Evolutionary conservation across 2,329 filamentous ascomycete genomes (phyloP), one percentile per base, ranked within the genome.

Genomic region (Venturia effusa): DNA sequence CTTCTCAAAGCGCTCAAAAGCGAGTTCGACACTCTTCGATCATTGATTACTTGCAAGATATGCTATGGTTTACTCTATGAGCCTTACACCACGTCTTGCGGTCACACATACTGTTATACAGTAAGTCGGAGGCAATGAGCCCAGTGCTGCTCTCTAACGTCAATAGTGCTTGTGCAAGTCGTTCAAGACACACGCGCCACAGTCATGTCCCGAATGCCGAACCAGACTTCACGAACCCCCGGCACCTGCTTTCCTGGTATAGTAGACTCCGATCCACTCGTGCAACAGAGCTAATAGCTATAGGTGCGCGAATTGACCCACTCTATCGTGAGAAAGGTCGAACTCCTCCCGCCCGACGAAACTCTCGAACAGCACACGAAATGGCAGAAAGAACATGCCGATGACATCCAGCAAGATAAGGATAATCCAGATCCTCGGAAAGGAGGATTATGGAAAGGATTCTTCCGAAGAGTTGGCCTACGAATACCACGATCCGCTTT

Each of bases 41-140:
- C 74, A 37, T 78, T 87, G 39, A 76, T 87, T 68, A 85, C 84
- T 64, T 89, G 87, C 76, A 85, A 85, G 67, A 85, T 89, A 67
- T 89, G 87, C 73, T 83, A 87, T 68, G 81, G 83, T 64, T 80
- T 86, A 60, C 79, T 89, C 61, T 88, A 88, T 74, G 86, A 89
- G 72, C 87, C 87, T 1, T 89, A 84, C 74, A 86, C 84, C 22
- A 79, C 88, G 62, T 79, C 79, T 7, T 89, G 87, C 69, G 87
- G 87, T 3, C 87, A 89, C 72, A 88, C 86, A 7, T 89, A 88
- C 73, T 89, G 87, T 75, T 89, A 89, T 71, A 84, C 81, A 55
- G 83, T 84, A 67, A 72, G 81, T 74, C 10, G 66, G 34, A 30
- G 6, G 32, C 55, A 39, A 22, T 22, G 13, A 43, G 62, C 3